A percentile compares a stretch with the other conserved stretches of the same genome.
phyloP scores from a whole-genome alignment of 2,329 filamentous ascomycete genomes.

The Sclerotinia nivalis region DNA sequence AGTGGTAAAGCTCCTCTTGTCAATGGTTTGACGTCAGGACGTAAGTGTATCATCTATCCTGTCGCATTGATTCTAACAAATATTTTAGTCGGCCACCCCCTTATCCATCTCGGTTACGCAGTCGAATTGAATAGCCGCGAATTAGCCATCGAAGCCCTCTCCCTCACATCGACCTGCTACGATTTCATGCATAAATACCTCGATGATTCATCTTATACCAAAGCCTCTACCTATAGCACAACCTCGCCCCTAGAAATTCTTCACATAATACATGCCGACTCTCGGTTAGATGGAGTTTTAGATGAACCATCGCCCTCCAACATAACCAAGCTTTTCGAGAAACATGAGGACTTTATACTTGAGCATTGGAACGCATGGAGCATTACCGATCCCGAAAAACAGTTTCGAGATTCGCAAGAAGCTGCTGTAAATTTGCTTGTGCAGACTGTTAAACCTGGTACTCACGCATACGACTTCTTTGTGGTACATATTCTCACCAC shows the following conservation, averaged over 20 bases:
- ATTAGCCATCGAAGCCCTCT: conserved; percentile 84
- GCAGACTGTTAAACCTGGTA: conserved; percentile 56
- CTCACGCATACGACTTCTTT: conserved; percentile 78
- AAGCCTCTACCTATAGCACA: conserved; percentile 58
- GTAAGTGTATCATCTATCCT: conserved; percentile 54
- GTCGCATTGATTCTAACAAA: conserved; percentile 18
- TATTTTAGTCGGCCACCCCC: conserved; percentile 73
- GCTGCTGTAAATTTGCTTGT: conserved; percentile 63
- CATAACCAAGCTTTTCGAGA: conserved; percentile 65
- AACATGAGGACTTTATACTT: conserved; percentile 69
- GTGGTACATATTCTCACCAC: conserved; percentile 79
- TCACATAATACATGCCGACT: conserved; percentile 66
- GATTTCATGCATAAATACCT: conserved; percentile 64
- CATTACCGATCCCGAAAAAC: conserved; percentile 65
- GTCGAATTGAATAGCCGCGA: conserved; percentile 85
- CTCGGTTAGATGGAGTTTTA: conserved; percentile 68
- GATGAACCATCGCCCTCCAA: conserved; percentile 59
- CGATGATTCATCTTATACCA: conserved; percentile 73
- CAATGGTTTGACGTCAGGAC: conserved; percentile 74
- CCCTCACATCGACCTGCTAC: conserved; percentile 61
- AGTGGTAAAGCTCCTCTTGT: conserved; percentile 73
- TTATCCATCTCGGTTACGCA: conserved; percentile 95
- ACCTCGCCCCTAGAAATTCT: conserved; percentile 71
- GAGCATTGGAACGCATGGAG: conserved; percentile 93
- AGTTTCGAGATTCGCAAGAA: conserved; percentile 73